Base-by-base conservation (phyloP, 768 basidiomycete genomes). In the Wakefieldia striispora region DNA sequence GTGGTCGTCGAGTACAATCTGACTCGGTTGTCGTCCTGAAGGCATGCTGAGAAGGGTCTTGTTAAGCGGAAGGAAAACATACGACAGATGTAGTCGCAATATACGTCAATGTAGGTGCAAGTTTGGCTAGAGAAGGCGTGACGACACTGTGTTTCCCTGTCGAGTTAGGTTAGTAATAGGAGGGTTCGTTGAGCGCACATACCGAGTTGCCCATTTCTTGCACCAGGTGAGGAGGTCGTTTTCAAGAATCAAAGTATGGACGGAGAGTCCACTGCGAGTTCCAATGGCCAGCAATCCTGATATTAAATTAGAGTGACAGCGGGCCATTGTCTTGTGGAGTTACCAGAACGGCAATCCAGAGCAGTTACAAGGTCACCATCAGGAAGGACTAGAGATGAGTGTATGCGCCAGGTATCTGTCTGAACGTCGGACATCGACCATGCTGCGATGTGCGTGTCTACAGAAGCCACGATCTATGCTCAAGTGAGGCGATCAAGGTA, bases 191-290 rank as follows among this genome's bases (percentile, higher is more conserved):
- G 36, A 33, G 37, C 21, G 23, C 39, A 62, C 77, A 44, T 73
- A 91, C 90, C 72, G 59, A 45, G 74, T 68, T 17, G 74, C 74
- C 91, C 91, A 93, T 70, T 91, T 91, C 63, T 75, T 74, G 13
- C 82, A 84, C 91, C 91, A 93, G 0, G 83, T 88, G 14, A 84
- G 87, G 16, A 92, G 77, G 65, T 91, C 88, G 59, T 90, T 86
- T 56, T 91, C 88, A 26, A 89, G 74, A 47, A 86, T 81, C 24
- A 91, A 70, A 3, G 88, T 88, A 58, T 89, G 88, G 0, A 91
- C 80, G 1, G 86, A 84, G 13, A 93, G 70, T 34, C 78, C 76
- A 37, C 66, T 69, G 29, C 73, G 63, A 38, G 75, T 84, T 13
- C 86, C 88, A 31, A 91, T 79, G 19, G 84, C 85, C 53, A 93